Evolutionary conservation across 2,329 filamentous ascomycete species (phyloP).

Genomic region (Ophioceras dolichostomum): DNA sequence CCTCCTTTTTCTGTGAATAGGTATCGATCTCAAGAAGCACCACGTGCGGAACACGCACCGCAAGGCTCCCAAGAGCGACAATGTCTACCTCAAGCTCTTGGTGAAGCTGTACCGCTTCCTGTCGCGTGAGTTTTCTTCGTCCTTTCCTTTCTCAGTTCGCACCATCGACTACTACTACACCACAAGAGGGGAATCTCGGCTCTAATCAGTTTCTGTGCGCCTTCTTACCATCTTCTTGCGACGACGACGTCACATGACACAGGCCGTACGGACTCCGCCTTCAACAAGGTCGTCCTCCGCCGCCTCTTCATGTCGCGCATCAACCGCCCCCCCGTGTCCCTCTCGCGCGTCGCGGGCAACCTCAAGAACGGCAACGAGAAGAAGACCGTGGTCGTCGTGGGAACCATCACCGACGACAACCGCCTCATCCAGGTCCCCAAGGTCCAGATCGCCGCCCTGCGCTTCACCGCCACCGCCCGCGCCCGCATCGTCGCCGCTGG

Average conservation of each 20-base stretch:
- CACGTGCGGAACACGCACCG: conserved; percentile 66
- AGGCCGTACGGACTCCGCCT: conserved; percentile 93
- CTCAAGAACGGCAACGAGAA: conserved; percentile 50
- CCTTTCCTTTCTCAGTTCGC: not conserved
- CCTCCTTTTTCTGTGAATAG: conserved; percentile 32
- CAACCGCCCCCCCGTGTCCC: conserved; percentile 90
- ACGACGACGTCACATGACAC: too few relatives aligned
- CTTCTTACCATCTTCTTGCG: too few relatives aligned
- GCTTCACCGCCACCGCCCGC: conserved; percentile 92
- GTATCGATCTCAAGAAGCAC: conserved; percentile 62
- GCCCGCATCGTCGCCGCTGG: conserved; percentile 88
- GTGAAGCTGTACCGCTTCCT: conserved; percentile 98
- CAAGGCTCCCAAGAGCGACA: conserved; percentile 94
- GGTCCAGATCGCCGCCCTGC: conserved; percentile 83
- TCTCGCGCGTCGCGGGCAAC: conserved; percentile 77
- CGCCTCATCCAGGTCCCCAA: conserved; percentile 84
- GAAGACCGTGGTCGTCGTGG: conserved; percentile 89
- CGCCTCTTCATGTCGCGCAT: conserved; percentile 98
- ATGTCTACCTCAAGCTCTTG: conserved; percentile 93
- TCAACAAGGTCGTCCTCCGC: conserved; percentile 98
- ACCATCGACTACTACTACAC: too few relatives aligned
- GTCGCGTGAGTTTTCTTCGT: conserved; percentile 56
- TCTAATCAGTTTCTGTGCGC: too few relatives aligned
- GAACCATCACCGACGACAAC: conserved; percentile 96
- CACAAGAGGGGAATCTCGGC: too few relatives aligned